Base-by-base conservation (phyloP, 73 alveolate genomes). In the Paramecium sonneborni region DNA sequence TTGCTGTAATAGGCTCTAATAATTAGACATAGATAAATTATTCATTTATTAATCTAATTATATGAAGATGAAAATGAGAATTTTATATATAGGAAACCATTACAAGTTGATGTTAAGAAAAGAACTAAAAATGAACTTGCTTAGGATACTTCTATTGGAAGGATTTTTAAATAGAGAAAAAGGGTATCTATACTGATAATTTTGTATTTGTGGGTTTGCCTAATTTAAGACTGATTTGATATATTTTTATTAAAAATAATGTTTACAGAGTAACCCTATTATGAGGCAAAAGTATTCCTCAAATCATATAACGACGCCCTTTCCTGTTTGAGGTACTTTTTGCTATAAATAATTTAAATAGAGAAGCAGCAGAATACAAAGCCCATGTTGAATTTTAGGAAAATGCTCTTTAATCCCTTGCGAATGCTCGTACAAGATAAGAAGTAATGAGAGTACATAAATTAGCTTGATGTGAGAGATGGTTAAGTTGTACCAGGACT, bases 121-220 rank as follows among this genome's bases (percentile, higher is more conserved):
- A 88, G 85, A 18, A 76, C 41, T 1, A 88, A 88, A 15, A 44
- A 20, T 0, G 48, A 69, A 6, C 91, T 26, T 5, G 85, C 30
- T 34, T 76, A 76, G 2, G 68, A 52, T 52, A 52, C 68, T n/a
- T 37, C 69, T 5, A 88, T 28, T 88, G 44, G 70, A 69, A 56
- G 15, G 94, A 88, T 70, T 43, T 69, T 26, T 37, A 88, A 12
- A 82, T 70, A 18, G 84, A 76, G 34, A 88, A 70, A 34, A 88
- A 70, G 76, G 43, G 84, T 56, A 30, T 88, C 43, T 76, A 76
- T 41, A 88, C 94, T 43, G 85, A 88, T 43, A 88, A 88, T 44
- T 76, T 88, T 52, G 74, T 88, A 18, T 88, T 88, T 76, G 79
- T 88, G 76, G 94, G 94, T 43, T 55, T 88, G 23, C 94, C 94